phyloP scores from a whole-genome alignment of 2,329 filamentous ascomycete genomes.

The Trichoderma endophyticum region DNA sequence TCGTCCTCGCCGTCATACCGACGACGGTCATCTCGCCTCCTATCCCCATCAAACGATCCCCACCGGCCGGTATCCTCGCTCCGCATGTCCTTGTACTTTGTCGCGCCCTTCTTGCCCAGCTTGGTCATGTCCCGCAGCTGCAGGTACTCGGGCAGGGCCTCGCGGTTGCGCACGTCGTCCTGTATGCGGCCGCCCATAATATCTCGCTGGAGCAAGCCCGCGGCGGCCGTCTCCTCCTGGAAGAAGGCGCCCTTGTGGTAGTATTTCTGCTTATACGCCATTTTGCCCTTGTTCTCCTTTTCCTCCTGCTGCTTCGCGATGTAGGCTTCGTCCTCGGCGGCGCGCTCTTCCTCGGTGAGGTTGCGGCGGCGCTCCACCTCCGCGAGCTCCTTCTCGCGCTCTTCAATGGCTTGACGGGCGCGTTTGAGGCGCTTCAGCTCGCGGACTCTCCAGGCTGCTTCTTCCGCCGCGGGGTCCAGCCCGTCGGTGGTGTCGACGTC shows the following conservation, averaged over 20 bases:
- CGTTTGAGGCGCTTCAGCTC: slow-evolving; percentile 87
- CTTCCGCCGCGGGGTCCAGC: slow-evolving; percentile 80
- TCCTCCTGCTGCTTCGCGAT: slow-evolving; percentile 77
- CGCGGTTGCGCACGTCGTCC: slow-evolving; percentile 79
- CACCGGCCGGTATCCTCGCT: slow-evolving; percentile 88
- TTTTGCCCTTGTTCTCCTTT: slow-evolving; percentile 72
- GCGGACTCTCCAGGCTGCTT: slow-evolving; percentile 88
- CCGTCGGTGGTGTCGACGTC: slow-evolving; percentile 89
- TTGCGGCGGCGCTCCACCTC: slow-evolving; percentile 86
- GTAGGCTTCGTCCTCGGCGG: slow-evolving; percentile 77
- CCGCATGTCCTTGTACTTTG: slow-evolving; percentile 84
- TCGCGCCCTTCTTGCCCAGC: slow-evolving; percentile 85
- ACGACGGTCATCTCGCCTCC: slow-evolving; percentile 31
- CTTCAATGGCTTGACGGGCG: slow-evolving; percentile 79
- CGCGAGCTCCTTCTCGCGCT: slow-evolving; percentile 77
- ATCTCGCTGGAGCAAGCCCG: slow-evolving; percentile 75
- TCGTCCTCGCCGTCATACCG: slow-evolving; percentile 52
- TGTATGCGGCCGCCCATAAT: slow-evolving; percentile 80
- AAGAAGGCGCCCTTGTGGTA: slow-evolving; percentile 97
- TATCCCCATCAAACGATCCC: slow-evolving; percentile 61
- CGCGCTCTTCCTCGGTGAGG: slow-evolving; percentile 80
- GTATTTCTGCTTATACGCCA: slow-evolving; percentile 92
- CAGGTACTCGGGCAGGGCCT: slow-evolving; percentile 84
- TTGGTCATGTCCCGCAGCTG: slow-evolving; percentile 93
- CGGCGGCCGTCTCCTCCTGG: slow-evolving; percentile 72